These are phyloP conservation scores for Colletotrichum paranaense DNA, from an alignment of 2,329 filamentous ascomycete genomes.

Conservation along the genomic window DNA sequence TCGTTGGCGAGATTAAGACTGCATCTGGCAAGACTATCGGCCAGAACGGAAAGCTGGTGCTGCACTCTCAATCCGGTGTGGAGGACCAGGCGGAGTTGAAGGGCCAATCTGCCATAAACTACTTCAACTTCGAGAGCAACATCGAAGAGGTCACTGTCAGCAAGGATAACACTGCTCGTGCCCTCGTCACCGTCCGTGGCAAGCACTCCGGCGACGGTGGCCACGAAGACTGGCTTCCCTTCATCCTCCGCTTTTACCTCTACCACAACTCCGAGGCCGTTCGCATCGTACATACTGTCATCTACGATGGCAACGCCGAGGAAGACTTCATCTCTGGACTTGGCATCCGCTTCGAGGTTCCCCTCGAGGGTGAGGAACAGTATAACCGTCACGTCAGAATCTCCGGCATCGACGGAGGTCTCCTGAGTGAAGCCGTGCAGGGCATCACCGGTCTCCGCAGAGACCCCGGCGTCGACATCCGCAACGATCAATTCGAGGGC, in stretches of 20 bases:
- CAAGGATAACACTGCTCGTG: slow-evolving; percentile 52
- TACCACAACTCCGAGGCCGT: slow-evolving; percentile 68
- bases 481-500: slow-evolving; percentile 62
- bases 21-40: slow-evolving; percentile 55
- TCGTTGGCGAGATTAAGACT: slow-evolving; percentile 54
- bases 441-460: slow-evolving; percentile 68
- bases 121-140: slow-evolving; percentile 59
- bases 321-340: slow-evolving; percentile 65
- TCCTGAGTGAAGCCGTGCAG: slow-evolving; percentile 68
- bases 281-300: slow-evolving; percentile 64
- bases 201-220: slow-evolving; percentile 47
- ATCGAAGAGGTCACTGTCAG: slow-evolving; percentile 63
- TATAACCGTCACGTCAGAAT: slow-evolving; percentile 71
- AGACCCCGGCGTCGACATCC: slow-evolving; percentile 62
- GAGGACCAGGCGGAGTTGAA: slow-evolving; percentile 52
- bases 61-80: slow-evolving; percentile 62
- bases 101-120: slow-evolving; percentile 49
- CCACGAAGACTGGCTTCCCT: slow-evolving; percentile 64
- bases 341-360: slow-evolving; percentile 66
- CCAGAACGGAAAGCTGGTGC: slow-evolving; percentile 60
- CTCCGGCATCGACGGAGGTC: slow-evolving; percentile 64
- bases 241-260: slow-evolving; percentile 67
- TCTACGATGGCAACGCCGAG: slow-evolving; percentile 62
- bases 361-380: slow-evolving; percentile 60
- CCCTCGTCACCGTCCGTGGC: slow-evolving; percentile 59